A percentile compares a stretch with the other conserved stretches of the same genome.
Conservation (phyloP, 202 grass and related monocot genomes). For the Dendrocalamus latiflorus region DNA sequence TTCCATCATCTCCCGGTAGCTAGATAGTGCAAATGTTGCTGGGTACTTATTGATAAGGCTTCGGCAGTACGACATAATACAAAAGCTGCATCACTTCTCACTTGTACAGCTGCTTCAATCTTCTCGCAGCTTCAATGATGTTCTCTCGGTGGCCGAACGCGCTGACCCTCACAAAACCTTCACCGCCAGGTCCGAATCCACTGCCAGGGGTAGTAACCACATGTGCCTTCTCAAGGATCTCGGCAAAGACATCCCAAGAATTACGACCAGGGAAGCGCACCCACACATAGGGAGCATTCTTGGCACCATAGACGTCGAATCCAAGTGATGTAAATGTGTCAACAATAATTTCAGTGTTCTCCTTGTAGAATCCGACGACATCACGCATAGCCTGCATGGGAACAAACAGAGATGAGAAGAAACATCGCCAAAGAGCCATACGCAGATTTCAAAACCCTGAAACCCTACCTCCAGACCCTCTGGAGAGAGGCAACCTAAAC, state of each 20-base stretch:
- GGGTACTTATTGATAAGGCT: constrained; percentile 16
- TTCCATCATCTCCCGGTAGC: not conserved
- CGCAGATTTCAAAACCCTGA: not conserved
- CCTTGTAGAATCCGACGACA: constrained; percentile 86
- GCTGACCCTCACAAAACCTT: constrained; percentile 84
- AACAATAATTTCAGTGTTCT: constrained; percentile 78
- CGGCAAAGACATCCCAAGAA: constrained; percentile 83
- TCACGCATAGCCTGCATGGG: constrained; percentile 62
- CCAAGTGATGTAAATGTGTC: constrained; percentile 78
- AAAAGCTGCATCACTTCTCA: not conserved
- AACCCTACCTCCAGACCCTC: constrained; percentile 63
- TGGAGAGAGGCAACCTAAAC: constrained; percentile 74
- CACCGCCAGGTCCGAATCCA: constrained; percentile 80
- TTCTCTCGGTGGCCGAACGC: constrained; percentile 68
- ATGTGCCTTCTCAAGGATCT: constrained; percentile 82
- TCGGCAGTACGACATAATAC: not conserved
- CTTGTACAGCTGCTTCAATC: constrained; percentile 47
- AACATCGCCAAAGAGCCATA: not conserved
- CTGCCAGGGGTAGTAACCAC: constrained; percentile 88
- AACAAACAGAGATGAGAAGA: not conserved
- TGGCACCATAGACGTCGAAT: constrained; percentile 80
- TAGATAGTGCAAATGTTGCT: not conserved
- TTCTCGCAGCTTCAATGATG: constrained; percentile 44
- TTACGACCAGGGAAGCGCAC: constrained; percentile 81
- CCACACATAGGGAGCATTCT: constrained; percentile 95